phyloP scores from a whole-genome alignment of 768 basidiomycete genomes.

The Trametopsis cervina region DNA sequence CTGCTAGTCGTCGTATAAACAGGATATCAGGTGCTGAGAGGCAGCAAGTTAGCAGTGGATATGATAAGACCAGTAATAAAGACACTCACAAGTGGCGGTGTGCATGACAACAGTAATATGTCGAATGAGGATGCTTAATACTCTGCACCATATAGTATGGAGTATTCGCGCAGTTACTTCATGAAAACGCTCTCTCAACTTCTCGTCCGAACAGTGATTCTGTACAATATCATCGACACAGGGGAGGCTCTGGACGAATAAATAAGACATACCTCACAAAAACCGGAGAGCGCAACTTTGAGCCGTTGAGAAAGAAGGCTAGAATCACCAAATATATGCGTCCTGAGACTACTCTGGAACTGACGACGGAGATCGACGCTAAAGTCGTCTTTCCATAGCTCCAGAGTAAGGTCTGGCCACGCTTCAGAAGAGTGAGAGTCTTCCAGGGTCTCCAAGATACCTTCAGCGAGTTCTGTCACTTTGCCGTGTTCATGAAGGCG shows the following conservation, averaged over 20 bases:
- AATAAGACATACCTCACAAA: constrained; percentile 35
- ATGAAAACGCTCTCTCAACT: constrained; percentile 32
- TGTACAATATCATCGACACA: constrained; percentile 18
- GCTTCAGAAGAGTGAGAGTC: constrained; percentile 25
- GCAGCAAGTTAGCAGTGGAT: constrained; percentile 10
- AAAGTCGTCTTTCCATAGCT: constrained; percentile 24
- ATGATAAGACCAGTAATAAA: not conserved
- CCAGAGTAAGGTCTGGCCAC: constrained; percentile 25
- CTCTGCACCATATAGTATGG: constrained; percentile 41
- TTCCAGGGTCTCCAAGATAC: not conserved
- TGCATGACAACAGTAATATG: constrained; percentile 43
- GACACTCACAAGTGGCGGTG: constrained; percentile 38
- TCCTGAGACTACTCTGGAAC: constrained; percentile 45
- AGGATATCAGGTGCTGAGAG: constrained; percentile 50
- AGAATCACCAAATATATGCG: constrained; percentile 60
- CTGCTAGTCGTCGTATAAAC: constrained; percentile 56
- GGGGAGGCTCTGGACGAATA: no score
- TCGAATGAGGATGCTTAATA: constrained; percentile 48
- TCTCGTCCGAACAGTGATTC: constrained; percentile 41
- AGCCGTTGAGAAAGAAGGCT: constrained; percentile 45
- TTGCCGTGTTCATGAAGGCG: constrained; percentile 30
- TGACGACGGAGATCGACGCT: constrained; percentile 33
- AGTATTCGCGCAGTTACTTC: not conserved
- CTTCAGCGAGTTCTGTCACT: not conserved
- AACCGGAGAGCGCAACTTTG: constrained; percentile 40